phyloP scores from a whole-genome alignment of 2,329 filamentous ascomycete genomes.

The Cladophialophora bantiana region DNA sequence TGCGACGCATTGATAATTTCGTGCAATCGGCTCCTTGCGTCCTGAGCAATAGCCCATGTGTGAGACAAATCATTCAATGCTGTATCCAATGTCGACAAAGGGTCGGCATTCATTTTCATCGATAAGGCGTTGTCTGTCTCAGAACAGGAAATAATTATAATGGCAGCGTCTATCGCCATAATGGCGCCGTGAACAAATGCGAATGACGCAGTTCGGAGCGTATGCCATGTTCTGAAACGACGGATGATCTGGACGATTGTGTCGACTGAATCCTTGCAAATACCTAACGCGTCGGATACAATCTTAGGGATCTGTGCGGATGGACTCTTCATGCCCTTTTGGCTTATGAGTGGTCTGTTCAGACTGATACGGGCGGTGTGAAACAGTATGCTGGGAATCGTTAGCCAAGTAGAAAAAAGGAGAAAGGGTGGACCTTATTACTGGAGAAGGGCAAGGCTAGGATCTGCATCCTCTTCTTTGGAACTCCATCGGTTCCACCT shows the following conservation, averaged over 20 bases:
- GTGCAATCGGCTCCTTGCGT: neutral
- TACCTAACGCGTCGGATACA: constrained; percentile 5
- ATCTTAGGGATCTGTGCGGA: neutral
- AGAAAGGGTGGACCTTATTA: too few species aligned
- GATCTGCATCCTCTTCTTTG: constrained; percentile 16
- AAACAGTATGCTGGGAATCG: constrained; percentile 10
- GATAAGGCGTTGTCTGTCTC: neutral
- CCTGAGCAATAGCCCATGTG: constrained; percentile 2
- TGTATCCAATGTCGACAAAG: neutral
- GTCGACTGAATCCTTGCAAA: constrained; percentile 18
- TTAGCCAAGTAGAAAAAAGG: too few species aligned
- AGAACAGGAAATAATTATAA: constrained; percentile 6
- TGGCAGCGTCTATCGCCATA: constrained; percentile 6
- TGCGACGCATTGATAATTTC: too few species aligned
- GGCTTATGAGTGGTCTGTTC: constrained; percentile 5
- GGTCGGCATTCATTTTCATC: neutral
- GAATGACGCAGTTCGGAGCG: constrained; percentile 19
- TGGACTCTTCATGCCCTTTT: neutral
- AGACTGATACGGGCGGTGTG: constrained; percentile 20
- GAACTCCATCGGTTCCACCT: constrained; percentile 24
- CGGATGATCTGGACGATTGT: constrained; percentile 21
- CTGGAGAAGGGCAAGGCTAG: constrained; percentile 18
- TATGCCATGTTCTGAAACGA: constrained; percentile 15
- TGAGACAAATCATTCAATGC: neutral
- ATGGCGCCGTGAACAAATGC: constrained; percentile 19